Conservation (phyloP, 352 stramenopile species). For the Phytopythium kandeliae region DNA sequence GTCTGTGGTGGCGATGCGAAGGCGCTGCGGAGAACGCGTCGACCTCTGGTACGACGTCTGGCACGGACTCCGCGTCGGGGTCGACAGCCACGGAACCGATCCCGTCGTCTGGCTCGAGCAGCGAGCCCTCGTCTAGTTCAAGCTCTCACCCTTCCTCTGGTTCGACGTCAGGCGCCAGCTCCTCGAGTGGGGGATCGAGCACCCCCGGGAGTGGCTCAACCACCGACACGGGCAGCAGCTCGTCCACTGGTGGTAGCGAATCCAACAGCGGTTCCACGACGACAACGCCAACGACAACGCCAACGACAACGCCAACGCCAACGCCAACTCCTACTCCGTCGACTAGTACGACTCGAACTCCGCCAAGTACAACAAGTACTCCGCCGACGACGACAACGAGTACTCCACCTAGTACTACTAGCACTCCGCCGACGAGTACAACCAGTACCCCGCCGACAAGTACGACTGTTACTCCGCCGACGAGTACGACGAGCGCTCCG, state of each 20-base stretch:
- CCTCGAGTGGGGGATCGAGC: neutral
- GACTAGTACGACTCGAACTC: neutral
- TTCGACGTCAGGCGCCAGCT: neutral
- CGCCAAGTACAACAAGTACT: conserved; percentile 5
- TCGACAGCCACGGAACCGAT: neutral
- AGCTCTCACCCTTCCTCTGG: neutral
- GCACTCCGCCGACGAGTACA: neutral
- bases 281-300: no score
- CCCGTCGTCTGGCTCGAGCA: neutral
- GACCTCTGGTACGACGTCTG: neutral
- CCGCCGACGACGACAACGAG: conserved; percentile 1
- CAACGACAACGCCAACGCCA: no score
- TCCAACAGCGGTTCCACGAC: conserved; percentile 3
- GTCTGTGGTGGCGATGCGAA: no score
- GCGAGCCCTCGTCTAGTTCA: neutral
- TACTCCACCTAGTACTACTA: conserved; percentile 2
- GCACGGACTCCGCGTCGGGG: neutral
- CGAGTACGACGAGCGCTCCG: conserved; percentile 5
- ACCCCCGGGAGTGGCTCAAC: neutral
- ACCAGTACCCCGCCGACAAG: conserved; percentile 2
- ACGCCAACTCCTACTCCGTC: conserved; percentile 1
- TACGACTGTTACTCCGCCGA: conserved; percentile 1
- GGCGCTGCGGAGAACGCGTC: neutral
- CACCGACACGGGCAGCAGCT: neutral
- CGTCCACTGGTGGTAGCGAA: conserved; percentile 1